A percentile compares a stretch with the other conserved stretches of the same genome.
Evolutionary conservation across 148 eudicot genomes (phyloP).

Genomic region (Rhododendron mucronatum): DNA sequence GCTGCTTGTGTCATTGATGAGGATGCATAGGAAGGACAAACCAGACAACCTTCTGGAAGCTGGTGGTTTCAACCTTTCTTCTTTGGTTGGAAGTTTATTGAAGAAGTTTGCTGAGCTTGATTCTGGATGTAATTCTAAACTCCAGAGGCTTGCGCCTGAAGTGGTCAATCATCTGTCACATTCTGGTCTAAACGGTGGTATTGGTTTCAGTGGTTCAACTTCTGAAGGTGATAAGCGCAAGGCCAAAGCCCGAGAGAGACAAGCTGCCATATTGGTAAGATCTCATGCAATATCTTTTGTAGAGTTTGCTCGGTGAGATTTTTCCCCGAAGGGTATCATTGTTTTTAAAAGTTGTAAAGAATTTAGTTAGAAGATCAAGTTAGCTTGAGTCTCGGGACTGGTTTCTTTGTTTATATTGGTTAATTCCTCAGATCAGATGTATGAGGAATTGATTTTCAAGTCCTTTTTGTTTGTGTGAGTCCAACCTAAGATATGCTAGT

Average conservation of each 20-base stretch:
- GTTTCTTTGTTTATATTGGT: not conserved
- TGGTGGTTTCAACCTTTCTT: constrained; percentile 59
- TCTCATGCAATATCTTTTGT: not conserved
- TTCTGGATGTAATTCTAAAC: constrained; percentile 51
- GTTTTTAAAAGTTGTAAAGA: not conserved
- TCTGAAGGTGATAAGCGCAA: constrained; percentile 78
- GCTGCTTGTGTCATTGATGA: constrained; percentile 77
- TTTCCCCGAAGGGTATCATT: not conserved
- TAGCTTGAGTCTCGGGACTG: not conserved
- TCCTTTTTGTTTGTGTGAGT: not conserved
- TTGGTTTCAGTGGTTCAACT: constrained; percentile 16
- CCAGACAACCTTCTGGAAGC: constrained; percentile 42
- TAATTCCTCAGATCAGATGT: not conserved
- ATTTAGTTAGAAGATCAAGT: not conserved
- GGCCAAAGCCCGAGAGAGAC: constrained; percentile 92
- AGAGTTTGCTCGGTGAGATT: not conserved
- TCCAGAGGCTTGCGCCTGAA: constrained; percentile 72
- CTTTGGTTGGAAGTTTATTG: constrained; percentile 56
- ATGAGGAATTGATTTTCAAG: not conserved
- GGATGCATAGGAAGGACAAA: constrained; percentile 53
- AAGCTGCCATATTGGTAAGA: constrained; percentile 89
- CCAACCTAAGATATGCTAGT: not conserved
- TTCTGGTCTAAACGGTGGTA: constrained; percentile 22
- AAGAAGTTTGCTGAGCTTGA: constrained; percentile 76
- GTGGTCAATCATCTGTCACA: constrained; percentile 43